Evolutionary conservation across 2,329 filamentous ascomycete species (phyloP), one percentile per base, ranked within the genome.

Genomic region (Thelonectria discophora): DNA sequence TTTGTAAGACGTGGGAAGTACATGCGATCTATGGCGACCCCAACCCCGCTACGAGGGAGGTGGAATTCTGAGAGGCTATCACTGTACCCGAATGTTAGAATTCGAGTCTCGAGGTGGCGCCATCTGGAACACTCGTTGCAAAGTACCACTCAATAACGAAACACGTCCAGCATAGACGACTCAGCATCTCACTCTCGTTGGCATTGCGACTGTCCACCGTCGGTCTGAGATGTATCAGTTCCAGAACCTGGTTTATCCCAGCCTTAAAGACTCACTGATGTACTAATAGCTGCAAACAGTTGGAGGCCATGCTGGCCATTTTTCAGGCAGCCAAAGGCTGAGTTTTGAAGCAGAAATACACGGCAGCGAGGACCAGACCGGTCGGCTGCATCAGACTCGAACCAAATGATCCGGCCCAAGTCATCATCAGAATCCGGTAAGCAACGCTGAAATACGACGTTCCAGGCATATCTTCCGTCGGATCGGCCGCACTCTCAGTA

Each of bases 91-190:
- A 37, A 20, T 13, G n/a, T 40, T 40, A 40, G 37, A 15, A 17
- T 15, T 15, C 37, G 37, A 40, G 37, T 7, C 6, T 15, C 37
- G 37, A 40, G 37, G 6, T 40, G 37, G 17, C n/a, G 37, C 17
- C 12, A 37, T 8, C 20, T 13, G 37, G 12, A 5, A 32, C 15
- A n/a, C n/a, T n/a, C n/a, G n/a, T 15, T 13, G 15, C 12, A 6
- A 46, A 43, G 39, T 56, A 72, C 69, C 69, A 67, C 61, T 72
- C 70, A 13, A 72, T 63, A 3, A 69, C 57, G 34, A 72, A 72
- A 40, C 67, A 71, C 4, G 65, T 60, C 69, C 69, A 72, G 55
- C 69, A 69, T 17, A 72, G 50, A 9, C 70, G 67, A 32, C 47
- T 30, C 1, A 63, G 68, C 12, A 71, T 18, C 8, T 64, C 62